Percentiles rank a stretch among this genome's conserved stretches.
These are phyloP conservation scores for Dianthus caryophyllus DNA, from an alignment of 148 eudicot genomes.

Conservation along the genomic window DNA sequence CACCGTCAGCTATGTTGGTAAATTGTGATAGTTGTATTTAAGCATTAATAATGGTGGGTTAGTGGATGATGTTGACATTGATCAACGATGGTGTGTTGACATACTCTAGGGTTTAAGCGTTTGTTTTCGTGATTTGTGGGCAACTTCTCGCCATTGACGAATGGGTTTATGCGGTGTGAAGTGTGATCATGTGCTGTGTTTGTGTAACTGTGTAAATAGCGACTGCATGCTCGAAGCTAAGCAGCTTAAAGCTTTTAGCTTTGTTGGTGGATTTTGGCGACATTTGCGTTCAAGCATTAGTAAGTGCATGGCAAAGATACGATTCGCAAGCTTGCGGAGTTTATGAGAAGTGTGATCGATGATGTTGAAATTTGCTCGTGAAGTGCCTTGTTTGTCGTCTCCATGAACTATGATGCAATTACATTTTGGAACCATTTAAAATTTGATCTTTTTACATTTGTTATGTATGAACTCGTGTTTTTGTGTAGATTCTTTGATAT, in stretches of 20 bases:
- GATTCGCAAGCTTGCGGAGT: neutral
- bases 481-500: too few relatives aligned
- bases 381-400: neutral
- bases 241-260: neutral
- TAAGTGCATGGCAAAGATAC: neutral
- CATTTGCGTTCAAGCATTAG: neutral
- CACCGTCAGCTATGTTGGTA: too few relatives aligned
- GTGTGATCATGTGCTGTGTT: neutral
- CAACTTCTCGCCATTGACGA: too few relatives aligned
- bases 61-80: too few relatives aligned
- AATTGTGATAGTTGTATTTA: too few relatives aligned
- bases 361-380: neutral
- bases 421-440: neutral
- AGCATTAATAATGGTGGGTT: too few relatives aligned
- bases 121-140: too few relatives aligned
- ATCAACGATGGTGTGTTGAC: too few relatives aligned
- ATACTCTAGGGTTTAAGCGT: too few relatives aligned
- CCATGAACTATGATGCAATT: neutral
- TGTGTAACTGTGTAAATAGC: neutral
- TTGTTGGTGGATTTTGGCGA: neutral
- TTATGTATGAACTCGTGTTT: neutral
- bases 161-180: neutral
- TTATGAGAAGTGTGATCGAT: neutral
- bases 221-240: neutral
- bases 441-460: neutral